Percentiles rank a stretch among this genome's conserved stretches.
Conservation (phyloP, 352 stramenopile genomes). For the Thalassiosira livingstoniorum region DNA sequence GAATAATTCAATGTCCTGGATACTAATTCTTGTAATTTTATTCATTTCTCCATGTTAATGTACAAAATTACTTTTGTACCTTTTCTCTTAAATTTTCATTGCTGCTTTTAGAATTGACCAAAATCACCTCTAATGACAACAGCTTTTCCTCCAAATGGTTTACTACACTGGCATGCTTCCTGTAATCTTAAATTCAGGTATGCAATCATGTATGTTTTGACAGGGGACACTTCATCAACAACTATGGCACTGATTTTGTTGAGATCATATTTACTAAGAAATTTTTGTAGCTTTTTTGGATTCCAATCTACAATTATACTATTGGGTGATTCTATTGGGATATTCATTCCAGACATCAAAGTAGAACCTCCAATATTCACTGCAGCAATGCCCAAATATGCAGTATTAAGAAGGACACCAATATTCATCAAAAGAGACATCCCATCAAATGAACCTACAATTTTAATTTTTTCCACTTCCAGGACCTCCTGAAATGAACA, state of each 20-base stretch:
- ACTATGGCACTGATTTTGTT: slow-evolving; percentile 26
- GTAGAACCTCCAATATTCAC: slow-evolving; percentile 29
- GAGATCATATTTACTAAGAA: slow-evolving; percentile 33
- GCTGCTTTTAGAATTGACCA: slow-evolving; percentile 21
- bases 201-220: slow-evolving; percentile 31
- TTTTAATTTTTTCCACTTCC: slow-evolving; percentile 32
- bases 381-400: slow-evolving; percentile 30
- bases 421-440: slow-evolving; percentile 21
- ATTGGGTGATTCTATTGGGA: slow-evolving; percentile 23
- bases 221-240: slow-evolving; percentile 43
- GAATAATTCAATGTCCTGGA: slow-evolving; percentile 27
- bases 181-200: slow-evolving; percentile 35
- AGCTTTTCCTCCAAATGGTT: slow-evolving; percentile 36
- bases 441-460: slow-evolving; percentile 30
- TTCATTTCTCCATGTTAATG: not conserved
- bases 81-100: slow-evolving; percentile 22
- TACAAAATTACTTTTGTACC: not conserved
- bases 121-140: slow-evolving; percentile 35
- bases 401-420: slow-evolving; percentile 18
- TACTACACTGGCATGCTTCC: slow-evolving; percentile 13
- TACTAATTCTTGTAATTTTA: slow-evolving; percentile 16
- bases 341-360: slow-evolving; percentile 26
- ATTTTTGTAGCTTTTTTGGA: slow-evolving; percentile 10
- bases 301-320: slow-evolving; percentile 15
- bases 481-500: slow-evolving; percentile 32